These are phyloP conservation scores for Paraphaeosphaeria sporulosa DNA, from an alignment of 2,329 filamentous ascomycete genomes.

Conservation along the genomic window DNA sequence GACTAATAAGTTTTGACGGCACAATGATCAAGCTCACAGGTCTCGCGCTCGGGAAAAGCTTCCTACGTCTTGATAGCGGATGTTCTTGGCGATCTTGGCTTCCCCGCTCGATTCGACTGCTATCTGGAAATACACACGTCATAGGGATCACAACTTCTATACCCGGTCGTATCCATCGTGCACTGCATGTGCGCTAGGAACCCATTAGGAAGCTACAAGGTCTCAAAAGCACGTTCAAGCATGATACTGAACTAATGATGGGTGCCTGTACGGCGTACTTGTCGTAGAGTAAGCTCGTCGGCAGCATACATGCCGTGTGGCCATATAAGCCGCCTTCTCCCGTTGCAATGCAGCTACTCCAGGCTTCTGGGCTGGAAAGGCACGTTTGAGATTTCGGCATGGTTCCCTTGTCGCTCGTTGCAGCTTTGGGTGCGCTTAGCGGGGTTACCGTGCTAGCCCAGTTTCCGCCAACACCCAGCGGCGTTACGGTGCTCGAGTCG, in stretches of 20 bases:
- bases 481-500: constrained; percentile 50
- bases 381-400: not conserved
- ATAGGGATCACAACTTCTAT: constrained; percentile 21
- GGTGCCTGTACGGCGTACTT: constrained; percentile 13
- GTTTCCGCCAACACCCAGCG: constrained; percentile 50
- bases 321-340: constrained; percentile 9
- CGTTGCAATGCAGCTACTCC: not conserved
- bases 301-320: not conserved
- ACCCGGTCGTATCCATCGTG: constrained; percentile 24
- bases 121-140: constrained; percentile 20
- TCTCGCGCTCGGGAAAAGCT: not conserved
- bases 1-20: not conserved
- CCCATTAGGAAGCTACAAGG: constrained; percentile 33
- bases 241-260: not conserved
- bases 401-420: constrained; percentile 19
- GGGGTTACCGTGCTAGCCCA: constrained; percentile 35
- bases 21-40: not conserved
- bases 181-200: constrained; percentile 23
- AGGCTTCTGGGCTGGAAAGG: not conserved
- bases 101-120: constrained; percentile 24
- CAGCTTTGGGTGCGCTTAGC: constrained; percentile 24
- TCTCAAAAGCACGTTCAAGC: not conserved
- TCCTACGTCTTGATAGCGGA: not conserved
- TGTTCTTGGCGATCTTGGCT: constrained; percentile 28
- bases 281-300: not conserved